Conservation (phyloP, 768 basidiomycete genomes). For the Rhodotorula sphaerocarpa region DNA sequence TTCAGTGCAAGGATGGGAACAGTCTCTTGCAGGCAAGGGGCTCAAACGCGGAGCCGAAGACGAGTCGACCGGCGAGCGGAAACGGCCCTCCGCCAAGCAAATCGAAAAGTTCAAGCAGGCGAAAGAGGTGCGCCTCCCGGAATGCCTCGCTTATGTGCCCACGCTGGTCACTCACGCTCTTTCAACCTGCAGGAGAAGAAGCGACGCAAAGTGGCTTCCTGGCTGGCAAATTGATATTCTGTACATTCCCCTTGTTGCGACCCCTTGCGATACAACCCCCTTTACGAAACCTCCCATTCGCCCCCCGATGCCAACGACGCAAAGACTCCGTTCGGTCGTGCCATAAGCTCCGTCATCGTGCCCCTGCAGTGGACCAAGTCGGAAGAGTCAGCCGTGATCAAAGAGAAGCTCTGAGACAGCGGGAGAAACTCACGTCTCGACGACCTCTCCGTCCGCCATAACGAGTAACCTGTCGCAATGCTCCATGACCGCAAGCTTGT, state of each 20-base stretch:
- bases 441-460: slow-evolving; percentile 65
- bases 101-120: slow-evolving; percentile 5
- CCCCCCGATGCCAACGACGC: slow-evolving; percentile 28
- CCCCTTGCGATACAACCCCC: not conserved
- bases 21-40: not conserved
- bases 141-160: not conserved
- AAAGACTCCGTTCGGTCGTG: slow-evolving; percentile 26
- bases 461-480: slow-evolving; percentile 85
- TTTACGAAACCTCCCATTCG: slow-evolving; percentile 24
- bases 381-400: not conserved
- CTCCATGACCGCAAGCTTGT: slow-evolving; percentile 80
- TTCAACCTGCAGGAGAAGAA: slow-evolving; percentile 11
- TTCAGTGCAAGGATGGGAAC: slow-evolving; percentile 2
- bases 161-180: not conserved
- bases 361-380: slow-evolving; percentile 8
- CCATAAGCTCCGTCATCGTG: slow-evolving; percentile 13
- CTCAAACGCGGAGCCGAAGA: slow-evolving; percentile 7
- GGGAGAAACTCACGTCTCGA: slow-evolving; percentile 59
- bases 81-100: slow-evolving; percentile 10
- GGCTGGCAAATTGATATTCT: not conserved
- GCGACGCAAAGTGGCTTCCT: slow-evolving; percentile 6
- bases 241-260: not conserved
- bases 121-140: not conserved
- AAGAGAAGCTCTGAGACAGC: too few species aligned
- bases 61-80: not conserved